Conservation (phyloP, 2,329 filamentous ascomycete species). For the Aspergillus fumigatiaffinis region DNA sequence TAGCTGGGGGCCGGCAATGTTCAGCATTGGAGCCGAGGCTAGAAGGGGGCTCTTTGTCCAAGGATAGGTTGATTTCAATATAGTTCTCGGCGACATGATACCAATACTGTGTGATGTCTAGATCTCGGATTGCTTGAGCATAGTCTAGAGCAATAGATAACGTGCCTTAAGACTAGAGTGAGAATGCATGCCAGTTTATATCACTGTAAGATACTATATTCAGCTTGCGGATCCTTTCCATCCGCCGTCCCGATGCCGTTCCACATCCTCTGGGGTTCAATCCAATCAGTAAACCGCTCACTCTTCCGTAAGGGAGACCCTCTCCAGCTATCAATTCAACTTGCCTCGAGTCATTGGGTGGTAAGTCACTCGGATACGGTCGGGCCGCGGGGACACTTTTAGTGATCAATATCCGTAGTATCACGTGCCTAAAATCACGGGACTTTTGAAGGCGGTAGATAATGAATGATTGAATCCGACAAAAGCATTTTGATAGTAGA, state of each 20-base stretch:
- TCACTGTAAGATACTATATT: not conserved
- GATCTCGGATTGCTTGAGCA: not conserved
- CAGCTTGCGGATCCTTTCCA: not conserved
- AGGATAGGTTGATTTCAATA: conserved; percentile 47
- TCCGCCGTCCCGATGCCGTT: not conserved
- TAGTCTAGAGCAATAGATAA: not conserved
- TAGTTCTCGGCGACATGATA: conserved; percentile 17
- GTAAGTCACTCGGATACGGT: not conserved
- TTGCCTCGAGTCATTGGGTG: not conserved
- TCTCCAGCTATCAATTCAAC: not conserved
- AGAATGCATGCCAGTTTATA: not conserved
- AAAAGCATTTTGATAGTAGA: not conserved
- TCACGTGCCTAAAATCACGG: not conserved
- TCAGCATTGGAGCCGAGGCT: conserved; percentile 64
- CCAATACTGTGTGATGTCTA: not conserved
- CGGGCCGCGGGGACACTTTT: not conserved
- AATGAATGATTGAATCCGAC: not conserved
- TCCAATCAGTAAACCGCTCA: not conserved
- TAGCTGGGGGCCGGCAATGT: conserved; percentile 54
- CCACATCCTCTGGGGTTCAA: not conserved
- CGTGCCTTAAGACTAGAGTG: not conserved
- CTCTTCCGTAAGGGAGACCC: not conserved
- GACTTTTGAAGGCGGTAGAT: not conserved
- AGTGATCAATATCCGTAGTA: not conserved
- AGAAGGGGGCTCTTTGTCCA: conserved; percentile 59